These are phyloP conservation scores for Colletotrichum graminicola DNA, from an alignment of 2,329 filamentous ascomycete genomes.

Conservation along the genomic window DNA sequence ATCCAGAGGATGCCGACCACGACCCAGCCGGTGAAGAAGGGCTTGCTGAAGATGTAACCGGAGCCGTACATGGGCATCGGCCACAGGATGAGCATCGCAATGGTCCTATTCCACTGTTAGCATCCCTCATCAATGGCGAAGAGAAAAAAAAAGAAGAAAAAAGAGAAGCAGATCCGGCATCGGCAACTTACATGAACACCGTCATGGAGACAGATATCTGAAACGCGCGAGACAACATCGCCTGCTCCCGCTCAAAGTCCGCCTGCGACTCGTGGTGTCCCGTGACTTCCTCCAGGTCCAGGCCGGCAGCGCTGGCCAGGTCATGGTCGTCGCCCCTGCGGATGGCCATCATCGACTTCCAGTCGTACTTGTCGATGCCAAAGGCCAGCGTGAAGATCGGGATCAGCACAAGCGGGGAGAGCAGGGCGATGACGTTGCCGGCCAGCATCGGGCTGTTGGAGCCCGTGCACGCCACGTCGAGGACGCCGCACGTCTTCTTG, in stretches of 20 bases:
- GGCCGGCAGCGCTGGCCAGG: constrained; percentile 70
- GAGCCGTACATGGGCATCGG: constrained; percentile 92
- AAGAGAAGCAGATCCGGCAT: constrained; percentile 48
- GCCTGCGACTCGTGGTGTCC: constrained; percentile 54
- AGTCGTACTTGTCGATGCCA: constrained; percentile 81
- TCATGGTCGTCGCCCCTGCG: constrained; percentile 83
- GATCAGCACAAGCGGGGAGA: constrained; percentile 81
- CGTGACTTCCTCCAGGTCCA: constrained; percentile 74
- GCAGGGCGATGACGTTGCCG: constrained; percentile 85
- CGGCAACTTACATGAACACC: constrained; percentile 53
- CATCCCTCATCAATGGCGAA: neutral
- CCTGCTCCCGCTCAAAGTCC: constrained; percentile 60
- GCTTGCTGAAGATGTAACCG: constrained; percentile 83
- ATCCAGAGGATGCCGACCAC: constrained; percentile 84
- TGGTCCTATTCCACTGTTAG: constrained; percentile 55
- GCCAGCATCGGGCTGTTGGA: constrained; percentile 89
- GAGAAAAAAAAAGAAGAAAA: too few species aligned
- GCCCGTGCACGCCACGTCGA: constrained; percentile 82
- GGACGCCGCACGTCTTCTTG: constrained; percentile 74
- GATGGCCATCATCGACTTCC: constrained; percentile 84
- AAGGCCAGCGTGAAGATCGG: constrained; percentile 77
- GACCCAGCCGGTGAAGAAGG: constrained; percentile 87
- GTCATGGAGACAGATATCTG: constrained; percentile 64
- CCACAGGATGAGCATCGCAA: constrained; percentile 85
- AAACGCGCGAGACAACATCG: constrained; percentile 65